phyloP scores from a whole-genome alignment of 345 rosid genomes.

The Acer negundo region DNA sequence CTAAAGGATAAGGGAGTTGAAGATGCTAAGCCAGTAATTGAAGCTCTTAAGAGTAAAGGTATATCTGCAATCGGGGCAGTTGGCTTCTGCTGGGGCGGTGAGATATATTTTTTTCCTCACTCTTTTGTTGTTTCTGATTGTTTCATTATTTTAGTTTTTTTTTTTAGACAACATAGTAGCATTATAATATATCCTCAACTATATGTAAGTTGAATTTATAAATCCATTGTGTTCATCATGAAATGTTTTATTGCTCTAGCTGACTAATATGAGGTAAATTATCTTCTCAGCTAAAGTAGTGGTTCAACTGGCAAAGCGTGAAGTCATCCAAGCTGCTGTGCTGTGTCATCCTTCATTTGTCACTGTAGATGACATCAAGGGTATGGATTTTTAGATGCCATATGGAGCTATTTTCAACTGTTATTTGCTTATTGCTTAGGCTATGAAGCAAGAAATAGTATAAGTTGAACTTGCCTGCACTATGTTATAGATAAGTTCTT shows the following conservation, averaged over 20 bases:
- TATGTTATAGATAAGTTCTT: neutral
- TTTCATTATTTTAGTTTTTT: neutral
- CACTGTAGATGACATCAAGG: slow-evolving; percentile 65
- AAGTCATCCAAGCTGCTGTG: slow-evolving; percentile 62
- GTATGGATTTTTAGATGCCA: slow-evolving; percentile 35
- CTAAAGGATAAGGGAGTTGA: slow-evolving; percentile 74
- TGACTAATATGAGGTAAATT: neutral
- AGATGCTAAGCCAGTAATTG: slow-evolving; percentile 62
- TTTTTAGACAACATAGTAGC: neutral
- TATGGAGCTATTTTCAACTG: neutral
- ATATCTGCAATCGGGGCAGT: slow-evolving; percentile 55
- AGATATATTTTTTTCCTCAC: slow-evolving; percentile 20
- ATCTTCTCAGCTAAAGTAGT: slow-evolving; percentile 70
- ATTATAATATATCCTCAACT: neutral
- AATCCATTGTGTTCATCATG: neutral
- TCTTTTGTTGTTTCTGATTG: neutral
- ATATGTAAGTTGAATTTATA: neutral
- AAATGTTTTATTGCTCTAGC: neutral
- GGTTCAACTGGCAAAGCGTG: slow-evolving; percentile 58
- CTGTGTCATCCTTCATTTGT: slow-evolving; percentile 79
- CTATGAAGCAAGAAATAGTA: neutral
- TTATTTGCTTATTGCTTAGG: no score
- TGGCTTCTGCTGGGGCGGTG: slow-evolving; percentile 80
- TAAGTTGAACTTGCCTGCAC: neutral
- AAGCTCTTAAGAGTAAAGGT: slow-evolving; percentile 68